Base-by-base conservation (phyloP, 352 stramenopile species). In the Phytophthora sp. region DNA sequence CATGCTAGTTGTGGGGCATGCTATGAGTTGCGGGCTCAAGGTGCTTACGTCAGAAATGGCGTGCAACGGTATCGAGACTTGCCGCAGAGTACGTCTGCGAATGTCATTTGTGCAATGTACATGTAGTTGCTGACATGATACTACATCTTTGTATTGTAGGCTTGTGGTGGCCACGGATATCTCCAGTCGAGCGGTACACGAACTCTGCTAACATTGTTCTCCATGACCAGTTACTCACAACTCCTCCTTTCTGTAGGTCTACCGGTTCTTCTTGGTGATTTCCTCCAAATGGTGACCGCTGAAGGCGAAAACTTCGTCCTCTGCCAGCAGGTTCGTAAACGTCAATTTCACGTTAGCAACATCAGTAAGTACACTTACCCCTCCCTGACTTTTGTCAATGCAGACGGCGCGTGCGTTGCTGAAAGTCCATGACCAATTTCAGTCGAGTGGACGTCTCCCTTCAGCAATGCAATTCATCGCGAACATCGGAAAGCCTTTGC, bases 221-320 rank as follows among this genome's bases (percentile, higher is more conserved):
- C 30, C 26, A 15, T n/a, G 4, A 38, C 18, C 33, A 38, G 9
- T 23, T 30, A 31, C 16, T 36, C 11, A 46, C 13, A 12, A 31
- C 2, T 21, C 9, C 16, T 16, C 26, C 5, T 4, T 49, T 33
- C 6, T 49, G n/a, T 29, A 77, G 70, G 71, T 13, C 31, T 77
- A 6, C 50, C 60, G 11, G 73, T 95, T 57, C 71, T 98, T 30
- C 80, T 96, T 8, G 90, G 88, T 5, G 94, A 96, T 46, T 96
- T 98, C 44, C 80, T 98, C n/a, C 93, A 98, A 67, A 96, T 89
- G 39, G 96, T 97, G 47, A 99, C 96, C 1, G 95, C 97, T n/a
- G 96, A 98, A 73, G 96, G 96, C 39, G 96, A 99, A 66, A 99
- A 98, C 77, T 94, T 97, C 57, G 97, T 99, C 67, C 77, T 99